A percentile compares a stretch with the other conserved stretches of the same genome.
phyloP scores from a whole-genome alignment of 768 basidiomycete genomes.

The Hypholoma fasciculare region DNA sequence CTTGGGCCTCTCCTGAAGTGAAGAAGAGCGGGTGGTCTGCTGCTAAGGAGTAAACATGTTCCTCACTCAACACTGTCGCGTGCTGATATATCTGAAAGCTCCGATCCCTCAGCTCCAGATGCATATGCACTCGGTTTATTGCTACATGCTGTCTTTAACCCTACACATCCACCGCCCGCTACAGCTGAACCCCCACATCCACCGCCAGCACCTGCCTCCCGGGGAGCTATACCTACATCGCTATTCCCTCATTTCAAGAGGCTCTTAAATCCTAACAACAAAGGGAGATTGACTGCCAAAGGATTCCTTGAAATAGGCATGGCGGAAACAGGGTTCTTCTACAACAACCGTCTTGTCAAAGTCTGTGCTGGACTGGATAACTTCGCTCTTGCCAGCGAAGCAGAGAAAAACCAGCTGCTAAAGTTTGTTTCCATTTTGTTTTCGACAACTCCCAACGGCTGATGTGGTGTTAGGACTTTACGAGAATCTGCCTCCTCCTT shows the following conservation, averaged over 20 bases:
- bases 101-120: slow-evolving; percentile 68
- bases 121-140: slow-evolving; percentile 88
- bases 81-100: slow-evolving; percentile 26
- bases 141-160: slow-evolving; percentile 87
- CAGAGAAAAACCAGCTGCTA: slow-evolving; percentile 73
- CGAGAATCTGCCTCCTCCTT: slow-evolving; percentile 80
- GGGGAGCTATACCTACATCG: slow-evolving; percentile 71
- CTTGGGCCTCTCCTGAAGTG: slow-evolving; percentile 81
- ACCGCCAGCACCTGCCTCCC: slow-evolving; percentile 74
- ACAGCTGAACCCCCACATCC: slow-evolving; percentile 72
- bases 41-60: slow-evolving; percentile 69
- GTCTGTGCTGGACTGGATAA: slow-evolving; percentile 85
- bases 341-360: slow-evolving; percentile 77
- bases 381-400: slow-evolving; percentile 79
- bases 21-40: slow-evolving; percentile 83
- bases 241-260: slow-evolving; percentile 85
- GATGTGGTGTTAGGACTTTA: slow-evolving; percentile 52
- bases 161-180: slow-evolving; percentile 66
- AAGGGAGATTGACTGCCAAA: slow-evolving; percentile 73
- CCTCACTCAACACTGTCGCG: neutral
- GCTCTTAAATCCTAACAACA: slow-evolving; percentile 87
- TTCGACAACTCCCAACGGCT: slow-evolving; percentile 1
- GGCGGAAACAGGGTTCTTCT: slow-evolving; percentile 82
- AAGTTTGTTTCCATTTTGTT: slow-evolving; percentile 40
- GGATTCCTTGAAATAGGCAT: slow-evolving; percentile 81